Evolutionary conservation across 106 monocot genomes (phyloP).

Genomic region (Phalaenopsis aphrodite): DNA sequence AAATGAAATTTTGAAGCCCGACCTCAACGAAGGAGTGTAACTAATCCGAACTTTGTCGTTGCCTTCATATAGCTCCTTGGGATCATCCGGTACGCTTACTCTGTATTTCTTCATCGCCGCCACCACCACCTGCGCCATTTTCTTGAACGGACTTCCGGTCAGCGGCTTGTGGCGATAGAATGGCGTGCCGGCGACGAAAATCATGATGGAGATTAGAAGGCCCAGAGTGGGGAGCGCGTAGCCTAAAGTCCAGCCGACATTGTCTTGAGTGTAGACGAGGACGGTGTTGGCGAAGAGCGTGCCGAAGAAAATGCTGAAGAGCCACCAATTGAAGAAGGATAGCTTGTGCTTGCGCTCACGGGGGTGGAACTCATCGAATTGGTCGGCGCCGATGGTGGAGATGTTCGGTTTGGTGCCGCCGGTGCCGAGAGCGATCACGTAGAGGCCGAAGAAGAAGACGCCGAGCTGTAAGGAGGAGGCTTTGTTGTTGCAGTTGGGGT

Average conservation of each 20-base stretch:
- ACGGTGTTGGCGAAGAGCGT: conserved; percentile 51
- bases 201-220: conserved; percentile 23
- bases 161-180: conserved; percentile 46
- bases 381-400: conserved; percentile 55
- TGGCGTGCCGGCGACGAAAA: conserved; percentile 40
- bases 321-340: conserved; percentile 73
- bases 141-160: conserved; percentile 40
- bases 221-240: conserved; percentile 41
- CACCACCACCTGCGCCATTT: conserved; percentile 37
- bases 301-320: conserved; percentile 50
- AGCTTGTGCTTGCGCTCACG: conserved; percentile 37
- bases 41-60: conserved; percentile 19
- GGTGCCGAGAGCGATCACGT: conserved; percentile 44
- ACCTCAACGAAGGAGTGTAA: conserved; percentile 25
- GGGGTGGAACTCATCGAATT: conserved; percentile 48
- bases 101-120: conserved; percentile 30
- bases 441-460: conserved; percentile 36
- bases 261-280: conserved; percentile 54
- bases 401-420: conserved; percentile 60
- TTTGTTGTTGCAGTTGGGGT: not conserved
- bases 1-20: not conserved
- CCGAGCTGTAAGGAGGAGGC: conserved; percentile 32
- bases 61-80: conserved; percentile 20
- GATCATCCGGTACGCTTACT: conserved; percentile 21
- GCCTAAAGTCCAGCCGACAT: conserved; percentile 39